phyloP scores from a whole-genome alignment of 2,329 filamentous ascomycete genomes.

The Talaromyces sp. region DNA sequence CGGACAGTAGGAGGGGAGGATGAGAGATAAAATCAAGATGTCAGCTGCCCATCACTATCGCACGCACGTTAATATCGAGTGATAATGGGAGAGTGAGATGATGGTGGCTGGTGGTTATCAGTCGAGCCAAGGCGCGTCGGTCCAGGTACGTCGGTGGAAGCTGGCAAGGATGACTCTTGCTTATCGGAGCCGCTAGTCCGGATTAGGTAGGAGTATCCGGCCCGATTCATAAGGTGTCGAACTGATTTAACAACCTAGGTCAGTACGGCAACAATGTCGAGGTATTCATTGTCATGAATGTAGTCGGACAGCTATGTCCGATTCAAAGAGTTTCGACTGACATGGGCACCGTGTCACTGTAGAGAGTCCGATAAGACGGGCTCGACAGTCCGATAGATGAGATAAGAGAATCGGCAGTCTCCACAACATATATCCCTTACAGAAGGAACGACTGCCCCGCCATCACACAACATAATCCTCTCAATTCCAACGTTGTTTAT shows the following conservation, averaged over 20 bases:
- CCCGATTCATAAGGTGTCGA: background rate
- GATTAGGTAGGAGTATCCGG: background rate
- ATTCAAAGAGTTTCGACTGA: background rate
- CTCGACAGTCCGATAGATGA: conserved; percentile 11
- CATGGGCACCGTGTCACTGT: background rate
- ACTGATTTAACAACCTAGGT: background rate
- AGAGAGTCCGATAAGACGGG: background rate
- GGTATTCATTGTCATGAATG: background rate
- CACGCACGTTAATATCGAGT: background rate
- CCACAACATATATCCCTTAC: conserved; percentile 1
- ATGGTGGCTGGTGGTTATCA: background rate
- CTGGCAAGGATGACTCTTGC: background rate
- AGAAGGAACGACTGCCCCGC: conserved; percentile 3
- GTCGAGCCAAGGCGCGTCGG: background rate
- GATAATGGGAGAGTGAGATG: background rate
- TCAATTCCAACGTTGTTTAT: background rate
- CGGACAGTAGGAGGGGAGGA: background rate
- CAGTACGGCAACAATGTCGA: background rate
- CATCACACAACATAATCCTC: conserved; percentile 1
- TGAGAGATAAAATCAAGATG: background rate
- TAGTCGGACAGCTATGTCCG: background rate
- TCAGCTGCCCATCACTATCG: conserved; percentile 1
- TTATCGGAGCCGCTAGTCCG: background rate
- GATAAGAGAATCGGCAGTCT: conserved; percentile 21
- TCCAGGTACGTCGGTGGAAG: conserved; percentile 3